Base-by-base conservation (phyloP, 176 grass and related monocot species). In the Ensete glaucum region DNA sequence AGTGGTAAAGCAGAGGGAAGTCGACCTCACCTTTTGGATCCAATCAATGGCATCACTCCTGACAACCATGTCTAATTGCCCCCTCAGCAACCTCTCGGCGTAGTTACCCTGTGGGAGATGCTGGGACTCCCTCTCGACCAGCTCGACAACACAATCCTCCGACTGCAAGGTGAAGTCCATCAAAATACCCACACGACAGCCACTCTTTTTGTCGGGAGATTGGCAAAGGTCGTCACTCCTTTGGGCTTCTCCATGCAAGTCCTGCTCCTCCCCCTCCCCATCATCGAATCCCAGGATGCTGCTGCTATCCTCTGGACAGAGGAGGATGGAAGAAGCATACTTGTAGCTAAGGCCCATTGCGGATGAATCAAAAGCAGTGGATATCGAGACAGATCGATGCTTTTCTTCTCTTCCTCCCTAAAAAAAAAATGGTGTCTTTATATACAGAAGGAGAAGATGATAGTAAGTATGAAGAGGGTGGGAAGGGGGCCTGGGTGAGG, bases 281-380 rank as follows among this genome's bases (percentile, higher is more conserved):
- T 69, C 75, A 21, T 52, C 75, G 65, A 77, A 24, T 13, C 75
- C 58, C 59, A 77, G 75, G 49, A 77, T 25, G 75, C 59, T 77
- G 60, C 27, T 77, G 75, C 43, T 65, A 19, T 77, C 75, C 75
- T 77, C 75, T 17, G 59, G 2, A 43, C 75, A 77, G 11, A 77
- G 75, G 12, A 77, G 54, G 43, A 64, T 24, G 48, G 75, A 77
- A 8, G 75, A 63, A 65, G 60, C 75, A 26, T 15, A 64, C 16
- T 65, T 52, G 9, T 56, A 57, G 52, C 72, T 34, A 2, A 74
- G 23, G 10, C 72, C 72, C 72, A 74, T 74, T 74, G 22, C 2
- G 26, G 12, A 54, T 12, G 21, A 50, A 74, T 10, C 11, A 58
- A 56, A 74, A 51, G 20, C 57, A 17, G 57, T n/a, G 12, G 57